Evolutionary conservation across 768 basidiomycete species (phyloP).

Genomic region (Boletellus ananiceps): DNA sequence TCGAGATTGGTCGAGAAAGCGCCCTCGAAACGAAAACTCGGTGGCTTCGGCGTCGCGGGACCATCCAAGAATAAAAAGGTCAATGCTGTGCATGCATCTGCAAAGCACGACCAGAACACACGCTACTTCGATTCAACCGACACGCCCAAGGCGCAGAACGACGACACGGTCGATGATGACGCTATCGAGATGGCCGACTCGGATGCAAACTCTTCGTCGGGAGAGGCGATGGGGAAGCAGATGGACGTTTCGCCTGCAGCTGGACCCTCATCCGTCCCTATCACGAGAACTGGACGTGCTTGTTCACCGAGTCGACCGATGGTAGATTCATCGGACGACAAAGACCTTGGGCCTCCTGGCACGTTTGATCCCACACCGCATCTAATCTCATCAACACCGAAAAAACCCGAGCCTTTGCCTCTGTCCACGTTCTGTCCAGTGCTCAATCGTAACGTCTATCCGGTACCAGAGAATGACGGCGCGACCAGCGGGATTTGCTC

Average conservation of each 20-base stretch:
- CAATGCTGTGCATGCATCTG: slow-evolving; percentile 26
- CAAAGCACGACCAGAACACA: slow-evolving; percentile 13
- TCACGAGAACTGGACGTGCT: slow-evolving; percentile 30
- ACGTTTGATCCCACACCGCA: neutral
- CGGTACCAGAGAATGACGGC: slow-evolving; percentile 1
- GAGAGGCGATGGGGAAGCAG: slow-evolving; percentile 22
- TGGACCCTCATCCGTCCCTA: slow-evolving; percentile 11
- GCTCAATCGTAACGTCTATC: slow-evolving; percentile 35
- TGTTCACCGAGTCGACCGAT: slow-evolving; percentile 60
- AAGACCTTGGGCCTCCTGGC: slow-evolving; percentile 22
- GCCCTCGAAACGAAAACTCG: slow-evolving; percentile 45
- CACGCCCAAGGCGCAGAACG: slow-evolving; percentile 28
- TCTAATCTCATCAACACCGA: neutral
- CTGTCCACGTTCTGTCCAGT: slow-evolving; percentile 52
- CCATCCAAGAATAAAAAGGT: slow-evolving; percentile 27
- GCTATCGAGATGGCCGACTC: slow-evolving; percentile 34
- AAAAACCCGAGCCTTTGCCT: slow-evolving; percentile 4
- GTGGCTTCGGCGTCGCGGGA: slow-evolving; percentile 18
- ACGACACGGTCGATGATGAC: slow-evolving; percentile 28
- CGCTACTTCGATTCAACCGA: slow-evolving; percentile 36
- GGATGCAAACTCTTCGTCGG: slow-evolving; percentile 23
- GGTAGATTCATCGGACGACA: slow-evolving; percentile 47
- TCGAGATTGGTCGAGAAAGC: slow-evolving; percentile 16
- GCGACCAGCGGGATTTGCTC: slow-evolving; percentile 34
- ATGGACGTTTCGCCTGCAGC: slow-evolving; percentile 14